Evolutionary conservation across 169 alveolate species (phyloP).

Genomic region (Besnoitia besnoiti): DNA sequence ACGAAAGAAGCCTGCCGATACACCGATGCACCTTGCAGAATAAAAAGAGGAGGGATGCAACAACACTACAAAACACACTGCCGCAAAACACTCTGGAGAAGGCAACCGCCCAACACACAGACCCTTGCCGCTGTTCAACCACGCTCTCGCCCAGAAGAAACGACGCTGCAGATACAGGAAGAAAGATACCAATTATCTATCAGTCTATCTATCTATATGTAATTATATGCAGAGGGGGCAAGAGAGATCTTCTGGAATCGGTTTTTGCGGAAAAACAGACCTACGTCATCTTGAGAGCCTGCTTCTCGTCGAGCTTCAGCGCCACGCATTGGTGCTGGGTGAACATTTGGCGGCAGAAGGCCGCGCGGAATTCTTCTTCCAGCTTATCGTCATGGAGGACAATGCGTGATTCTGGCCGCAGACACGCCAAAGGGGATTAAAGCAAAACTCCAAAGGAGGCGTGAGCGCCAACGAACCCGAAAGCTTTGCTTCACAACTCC

Average conservation of each 20-base stretch:
- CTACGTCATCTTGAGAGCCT: conserved; percentile 59
- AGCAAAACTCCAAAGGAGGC: too few species aligned
- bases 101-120: too few species aligned
- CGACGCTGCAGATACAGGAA: not conserved
- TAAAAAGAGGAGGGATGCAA: too few species aligned
- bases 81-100: too few species aligned
- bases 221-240: not conserved
- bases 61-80: too few species aligned
- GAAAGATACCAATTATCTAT: not conserved
- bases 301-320: conserved; percentile 27
- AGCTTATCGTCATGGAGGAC: conserved; percentile 34
- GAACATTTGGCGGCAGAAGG: conserved; percentile 45
- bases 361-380: conserved; percentile 34
- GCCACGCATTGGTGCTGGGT: conserved; percentile 54
- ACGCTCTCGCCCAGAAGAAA: too few species aligned
- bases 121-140: too few species aligned
- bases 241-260: not conserved
- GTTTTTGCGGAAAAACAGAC: conserved; percentile 5
- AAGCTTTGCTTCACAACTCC: too few species aligned
- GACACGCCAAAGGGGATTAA: too few species aligned
- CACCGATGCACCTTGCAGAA: too few species aligned
- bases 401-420: conserved; percentile 26
- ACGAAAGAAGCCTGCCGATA: too few species aligned
- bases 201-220: not conserved
- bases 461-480: too few species aligned